Conservation (phyloP, 176 grass and related monocot genomes). For the Pontederia paniculata region DNA sequence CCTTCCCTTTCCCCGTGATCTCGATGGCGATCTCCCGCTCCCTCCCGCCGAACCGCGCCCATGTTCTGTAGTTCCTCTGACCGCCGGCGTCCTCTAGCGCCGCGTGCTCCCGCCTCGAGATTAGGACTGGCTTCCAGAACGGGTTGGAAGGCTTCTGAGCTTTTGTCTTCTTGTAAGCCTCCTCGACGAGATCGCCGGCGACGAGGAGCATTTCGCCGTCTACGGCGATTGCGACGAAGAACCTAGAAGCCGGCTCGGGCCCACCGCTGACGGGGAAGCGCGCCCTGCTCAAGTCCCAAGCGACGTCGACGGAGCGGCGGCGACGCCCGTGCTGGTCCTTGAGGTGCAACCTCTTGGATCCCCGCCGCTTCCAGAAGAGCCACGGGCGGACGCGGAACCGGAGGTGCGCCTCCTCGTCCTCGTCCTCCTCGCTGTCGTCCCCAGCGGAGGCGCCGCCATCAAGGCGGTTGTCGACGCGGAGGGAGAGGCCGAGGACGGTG, state of each 20-base stretch:
- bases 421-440: slow-evolving; percentile 8
- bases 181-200: slow-evolving; percentile 50
- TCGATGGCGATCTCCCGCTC: slow-evolving; percentile 16
- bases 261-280: slow-evolving; percentile 21
- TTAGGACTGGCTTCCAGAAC: background rate
- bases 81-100: background rate
- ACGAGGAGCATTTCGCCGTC: slow-evolving; percentile 62
- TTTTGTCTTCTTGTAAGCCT: slow-evolving; percentile 36
- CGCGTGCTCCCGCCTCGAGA: slow-evolving; percentile 9
- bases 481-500: slow-evolving; percentile 47
- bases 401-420: slow-evolving; percentile 31
- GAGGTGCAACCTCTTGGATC: slow-evolving; percentile 36
- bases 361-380: slow-evolving; percentile 47
- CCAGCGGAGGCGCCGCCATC: slow-evolving; percentile 5
- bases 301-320: slow-evolving; percentile 33
- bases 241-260: slow-evolving; percentile 51
- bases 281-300: slow-evolving; percentile 53
- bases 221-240: slow-evolving; percentile 53
- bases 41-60: background rate
- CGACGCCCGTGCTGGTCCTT: background rate
- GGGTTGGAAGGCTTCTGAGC: slow-evolving; percentile 14
- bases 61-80: background rate
- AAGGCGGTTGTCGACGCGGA: slow-evolving; percentile 51
- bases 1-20: slow-evolving; percentile 12
- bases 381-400: slow-evolving; percentile 57